A percentile compares a stretch with the other conserved stretches of the same genome.
Conservation (phyloP, 306 rosid species). For the Medicago ruthenica region DNA sequence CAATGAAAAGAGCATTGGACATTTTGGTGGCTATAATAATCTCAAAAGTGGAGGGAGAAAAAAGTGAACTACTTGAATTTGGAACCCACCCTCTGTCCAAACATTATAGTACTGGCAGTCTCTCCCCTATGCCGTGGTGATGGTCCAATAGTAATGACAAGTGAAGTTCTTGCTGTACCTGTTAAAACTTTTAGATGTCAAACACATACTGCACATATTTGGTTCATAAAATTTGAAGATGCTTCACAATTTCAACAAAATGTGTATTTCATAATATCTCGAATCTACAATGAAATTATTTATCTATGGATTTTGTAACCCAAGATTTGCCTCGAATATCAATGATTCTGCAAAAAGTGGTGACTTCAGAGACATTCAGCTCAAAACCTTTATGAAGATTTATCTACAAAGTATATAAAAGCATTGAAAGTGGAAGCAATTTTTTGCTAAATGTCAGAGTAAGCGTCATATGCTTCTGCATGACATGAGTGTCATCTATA, state of each 20-base stretch:
- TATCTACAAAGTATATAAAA: slow-evolving; percentile 13
- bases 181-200: slow-evolving; percentile 51
- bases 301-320: slow-evolving; percentile 17
- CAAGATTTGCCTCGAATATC: slow-evolving; percentile 22
- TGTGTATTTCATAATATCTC: slow-evolving; percentile 28
- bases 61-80: slow-evolving; percentile 29
- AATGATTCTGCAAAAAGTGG: slow-evolving; percentile 16
- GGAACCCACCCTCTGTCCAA: slow-evolving; percentile 92
- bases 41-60: slow-evolving; percentile 29
- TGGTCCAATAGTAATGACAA: slow-evolving; percentile 91
- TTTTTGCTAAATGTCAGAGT: slow-evolving; percentile 13
- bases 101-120: slow-evolving; percentile 95
- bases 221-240: slow-evolving; percentile 25
- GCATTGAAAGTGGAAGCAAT: slow-evolving; percentile 10
- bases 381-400: slow-evolving; percentile 24
- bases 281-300: slow-evolving; percentile 17
- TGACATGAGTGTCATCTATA: not conserved
- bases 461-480: slow-evolving; percentile 11
- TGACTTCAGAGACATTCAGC: slow-evolving; percentile 25
- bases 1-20: slow-evolving; percentile 32
- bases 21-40: slow-evolving; percentile 22
- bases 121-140: slow-evolving; percentile 99
- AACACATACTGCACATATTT: slow-evolving; percentile 33
- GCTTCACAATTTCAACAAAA: slow-evolving; percentile 32
- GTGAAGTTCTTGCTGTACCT: slow-evolving; percentile 98